Evolutionary conservation across 1,284 basidiomycete species (phyloP).

Genomic region (Cryptococcus sp.): DNA sequence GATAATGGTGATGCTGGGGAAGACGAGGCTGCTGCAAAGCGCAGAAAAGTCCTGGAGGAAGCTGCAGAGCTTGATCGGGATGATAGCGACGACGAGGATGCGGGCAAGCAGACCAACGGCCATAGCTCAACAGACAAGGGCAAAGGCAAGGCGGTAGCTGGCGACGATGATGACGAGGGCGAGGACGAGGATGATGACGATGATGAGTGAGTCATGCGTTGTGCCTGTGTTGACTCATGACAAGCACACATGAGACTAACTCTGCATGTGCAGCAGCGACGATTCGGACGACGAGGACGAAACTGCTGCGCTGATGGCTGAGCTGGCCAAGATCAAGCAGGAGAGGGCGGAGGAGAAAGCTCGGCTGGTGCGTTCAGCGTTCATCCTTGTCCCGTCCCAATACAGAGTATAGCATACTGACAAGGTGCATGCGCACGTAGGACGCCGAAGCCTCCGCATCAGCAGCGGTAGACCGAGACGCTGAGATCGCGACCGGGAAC

Average conservation of each 20-base stretch:
- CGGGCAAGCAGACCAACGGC: slow-evolving; percentile 51
- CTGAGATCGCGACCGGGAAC: slow-evolving; percentile 79
- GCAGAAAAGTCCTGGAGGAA: slow-evolving; percentile 67
- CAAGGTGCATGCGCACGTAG: slow-evolving; percentile 36
- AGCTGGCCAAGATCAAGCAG: slow-evolving; percentile 92
- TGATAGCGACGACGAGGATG: slow-evolving; percentile 69
- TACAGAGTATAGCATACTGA: background rate
- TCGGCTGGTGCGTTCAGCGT: slow-evolving; percentile 55
- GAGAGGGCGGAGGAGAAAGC: slow-evolving; percentile 91
- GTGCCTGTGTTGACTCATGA: background rate
- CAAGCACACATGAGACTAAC: background rate
- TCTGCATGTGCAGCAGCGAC: slow-evolving; percentile 14
- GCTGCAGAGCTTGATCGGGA: slow-evolving; percentile 80
- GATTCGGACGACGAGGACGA: slow-evolving; percentile 76
- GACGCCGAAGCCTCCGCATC: slow-evolving; percentile 72
- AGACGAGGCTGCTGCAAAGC: slow-evolving; percentile 44
- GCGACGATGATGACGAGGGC: slow-evolving; percentile 44
- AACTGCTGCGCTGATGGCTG: slow-evolving; percentile 84
- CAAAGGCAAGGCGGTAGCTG: slow-evolving; percentile 48
- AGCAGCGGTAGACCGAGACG: slow-evolving; percentile 69
- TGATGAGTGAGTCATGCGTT: slow-evolving; percentile 26
- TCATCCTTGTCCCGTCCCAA: background rate
- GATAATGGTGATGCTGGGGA: slow-evolving; percentile 17
- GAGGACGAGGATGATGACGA: slow-evolving; percentile 59
- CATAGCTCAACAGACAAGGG: slow-evolving; percentile 40